Evolutionary conservation across 345 rosid species (phyloP), one percentile per base, ranked within the genome.

Genomic region (Mallotus nudiflorus): DNA sequence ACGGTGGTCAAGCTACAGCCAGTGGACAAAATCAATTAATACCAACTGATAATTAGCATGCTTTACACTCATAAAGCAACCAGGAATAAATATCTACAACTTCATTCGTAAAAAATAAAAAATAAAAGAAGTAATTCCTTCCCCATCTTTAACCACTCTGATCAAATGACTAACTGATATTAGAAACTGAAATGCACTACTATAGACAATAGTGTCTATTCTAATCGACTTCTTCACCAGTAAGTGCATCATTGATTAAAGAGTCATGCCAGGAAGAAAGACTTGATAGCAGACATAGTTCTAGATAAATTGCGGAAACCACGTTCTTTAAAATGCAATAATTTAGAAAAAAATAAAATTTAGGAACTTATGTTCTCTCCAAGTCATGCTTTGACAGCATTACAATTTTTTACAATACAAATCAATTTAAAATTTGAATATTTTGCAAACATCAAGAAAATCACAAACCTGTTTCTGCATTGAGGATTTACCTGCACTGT

Each of bases 1-100:
- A 16, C 99, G 96, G 65, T 95, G 98, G 71, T 94, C 89, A 31
- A 94, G 86, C 98, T 94, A 74, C 73, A 67, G 46, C 22, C 13
- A 52, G 27, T 2, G n/a, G 58, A 62, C 2, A 50, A 62, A 44
- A 62, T 48, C 3, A 62, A 27, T 11, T 18, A 50, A 9, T 9
- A 65, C n/a, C 13, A 2, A 5, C 6, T 49, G 37, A 15, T 61
- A 22, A 28, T 20, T n/a, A 24, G 29, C n/a, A n/a, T n/a, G n/a
- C 12, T 56, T 54, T 28, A 50, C 16, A 9, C n/a, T 15, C 22
- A 40, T 2, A 16, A 6, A 52, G 18, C 0, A 24, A 44, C 19
- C 35, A 70, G 33, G 50, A 33, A 35, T 48, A 33, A 9, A 37
- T 13, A 20, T 22, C 25, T 37, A 31, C 9, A 18, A 27, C 25